phyloP scores from a whole-genome alignment of 2,329 filamentous ascomycete species.

The Aspergillus sp. region DNA sequence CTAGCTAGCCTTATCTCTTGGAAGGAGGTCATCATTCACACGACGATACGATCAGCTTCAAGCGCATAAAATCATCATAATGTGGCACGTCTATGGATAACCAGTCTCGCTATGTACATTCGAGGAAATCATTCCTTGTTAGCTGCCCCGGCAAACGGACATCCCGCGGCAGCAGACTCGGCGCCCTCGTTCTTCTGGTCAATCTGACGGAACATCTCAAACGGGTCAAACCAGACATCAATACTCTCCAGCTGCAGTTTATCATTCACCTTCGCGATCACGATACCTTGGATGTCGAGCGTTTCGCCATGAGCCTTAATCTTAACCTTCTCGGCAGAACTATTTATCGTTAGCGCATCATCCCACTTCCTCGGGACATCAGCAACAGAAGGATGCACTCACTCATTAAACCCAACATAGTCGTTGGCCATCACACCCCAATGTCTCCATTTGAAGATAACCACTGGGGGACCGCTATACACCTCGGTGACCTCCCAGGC shows the following conservation, averaged over 20 bases:
- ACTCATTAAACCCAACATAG: slow-evolving; percentile 65
- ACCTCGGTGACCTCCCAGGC: slow-evolving; percentile 71
- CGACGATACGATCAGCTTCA: neutral
- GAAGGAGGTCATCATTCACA: too few species aligned
- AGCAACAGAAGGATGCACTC: slow-evolving; percentile 26
- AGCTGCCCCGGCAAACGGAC: neutral
- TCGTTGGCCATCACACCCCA: slow-evolving; percentile 68
- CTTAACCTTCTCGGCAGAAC: slow-evolving; percentile 62
- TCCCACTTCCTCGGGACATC: neutral
- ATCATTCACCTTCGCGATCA: slow-evolving; percentile 62
- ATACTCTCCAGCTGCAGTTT: slow-evolving; percentile 58
- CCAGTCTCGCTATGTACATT: neutral
- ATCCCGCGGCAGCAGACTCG: neutral
- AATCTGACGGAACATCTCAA: slow-evolving; percentile 68
- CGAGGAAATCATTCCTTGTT: neutral
- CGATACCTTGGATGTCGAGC: slow-evolving; percentile 65
- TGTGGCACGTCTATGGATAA: neutral
- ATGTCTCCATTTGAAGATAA: slow-evolving; percentile 66
- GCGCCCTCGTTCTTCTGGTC: slow-evolving; percentile 16
- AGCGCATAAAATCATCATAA: neutral
- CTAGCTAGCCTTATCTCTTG: too few species aligned
- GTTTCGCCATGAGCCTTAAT: slow-evolving; percentile 60
- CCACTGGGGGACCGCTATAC: slow-evolving; percentile 62
- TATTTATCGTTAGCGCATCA: slow-evolving; percentile 25
- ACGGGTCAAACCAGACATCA: slow-evolving; percentile 65